Conservation (phyloP, 2,329 filamentous ascomycete genomes). For the Aspergillus awamori region DNA sequence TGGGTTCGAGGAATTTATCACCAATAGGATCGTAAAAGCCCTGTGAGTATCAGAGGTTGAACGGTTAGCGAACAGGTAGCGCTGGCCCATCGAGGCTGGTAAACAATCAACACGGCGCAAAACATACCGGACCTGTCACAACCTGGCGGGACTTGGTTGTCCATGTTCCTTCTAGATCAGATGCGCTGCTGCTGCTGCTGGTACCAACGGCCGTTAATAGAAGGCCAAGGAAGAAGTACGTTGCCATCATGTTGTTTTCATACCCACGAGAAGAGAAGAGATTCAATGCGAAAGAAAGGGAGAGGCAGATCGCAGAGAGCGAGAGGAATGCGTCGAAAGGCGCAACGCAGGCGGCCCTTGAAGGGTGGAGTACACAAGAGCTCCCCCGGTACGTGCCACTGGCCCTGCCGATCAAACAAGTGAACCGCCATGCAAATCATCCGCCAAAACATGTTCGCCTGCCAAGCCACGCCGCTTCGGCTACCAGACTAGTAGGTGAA, state of each 20-base stretch:
- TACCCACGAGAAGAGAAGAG: slow-evolving; percentile 2
- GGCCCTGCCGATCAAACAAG: slow-evolving; percentile 18
- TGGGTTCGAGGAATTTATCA: slow-evolving; percentile 68
- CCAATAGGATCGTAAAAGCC: slow-evolving; percentile 70
- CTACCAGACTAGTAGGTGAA: background rate
- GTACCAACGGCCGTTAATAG: slow-evolving; percentile 44
- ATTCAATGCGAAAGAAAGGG: slow-evolving; percentile 2
- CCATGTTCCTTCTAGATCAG: slow-evolving; percentile 69
- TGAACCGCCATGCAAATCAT: slow-evolving; percentile 12
- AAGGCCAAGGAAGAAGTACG: slow-evolving; percentile 38
- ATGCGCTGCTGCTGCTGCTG: slow-evolving; percentile 37
- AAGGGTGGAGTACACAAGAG: slow-evolving; percentile 6
- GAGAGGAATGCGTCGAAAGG: slow-evolving; percentile 15
- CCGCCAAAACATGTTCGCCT: slow-evolving; percentile 14
- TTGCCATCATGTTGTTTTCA: slow-evolving; percentile 31
- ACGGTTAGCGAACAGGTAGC: slow-evolving; percentile 9
- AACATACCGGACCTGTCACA: slow-evolving; percentile 66
- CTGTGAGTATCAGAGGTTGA: slow-evolving; percentile 41
- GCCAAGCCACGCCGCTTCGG: slow-evolving; percentile 17
- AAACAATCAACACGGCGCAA: slow-evolving; percentile 7
- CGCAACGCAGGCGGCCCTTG: slow-evolving; percentile 16
- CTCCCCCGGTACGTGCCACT: slow-evolving; percentile 11
- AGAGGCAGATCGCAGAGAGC: slow-evolving; percentile 4
- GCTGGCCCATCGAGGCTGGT: background rate
- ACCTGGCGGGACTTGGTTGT: slow-evolving; percentile 70